These are phyloP conservation scores for Cryphonectria parasitica DNA, from an alignment of 2,329 filamentous ascomycete genomes.

Conservation along the genomic window DNA sequence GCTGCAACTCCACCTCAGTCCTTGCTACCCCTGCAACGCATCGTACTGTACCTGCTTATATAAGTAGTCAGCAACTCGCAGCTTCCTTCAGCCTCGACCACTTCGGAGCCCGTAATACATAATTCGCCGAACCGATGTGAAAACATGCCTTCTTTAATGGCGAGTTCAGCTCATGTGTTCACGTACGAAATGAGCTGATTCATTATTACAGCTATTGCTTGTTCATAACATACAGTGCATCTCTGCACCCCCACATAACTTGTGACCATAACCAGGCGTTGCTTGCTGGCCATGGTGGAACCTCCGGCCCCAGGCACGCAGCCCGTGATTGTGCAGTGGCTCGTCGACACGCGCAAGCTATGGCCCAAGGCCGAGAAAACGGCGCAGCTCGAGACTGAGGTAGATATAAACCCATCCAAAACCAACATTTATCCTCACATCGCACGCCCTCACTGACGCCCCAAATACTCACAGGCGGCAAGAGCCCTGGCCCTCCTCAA, in stretches of 20 bases:
- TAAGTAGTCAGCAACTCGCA: constrained; percentile 11
- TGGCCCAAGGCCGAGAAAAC: constrained; percentile 59
- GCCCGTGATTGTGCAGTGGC: constrained; percentile 59
- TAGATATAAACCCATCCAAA: constrained; percentile 37
- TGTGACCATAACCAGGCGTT: not conserved
- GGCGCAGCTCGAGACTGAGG: constrained; percentile 50
- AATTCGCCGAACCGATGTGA: not conserved
- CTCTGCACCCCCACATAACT: not conserved
- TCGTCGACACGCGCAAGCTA: constrained; percentile 62
- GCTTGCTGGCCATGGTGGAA: constrained; percentile 23
- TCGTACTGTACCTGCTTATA: constrained; percentile 8
- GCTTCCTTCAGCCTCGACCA: constrained; percentile 19
- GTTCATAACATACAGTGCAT: constrained; percentile 2
- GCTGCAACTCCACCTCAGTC: constrained; percentile 7
- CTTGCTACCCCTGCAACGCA: not conserved
- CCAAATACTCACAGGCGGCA: constrained; percentile 49
- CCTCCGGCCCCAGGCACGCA: constrained; percentile 27
- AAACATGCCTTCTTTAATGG: constrained; percentile 1
- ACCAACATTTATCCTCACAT: constrained; percentile 18
- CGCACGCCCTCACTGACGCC: not conserved
- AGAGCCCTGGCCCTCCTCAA: constrained; percentile 57
- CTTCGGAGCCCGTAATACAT: constrained; percentile 25
- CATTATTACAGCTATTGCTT: not conserved
- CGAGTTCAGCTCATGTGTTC: constrained; percentile 19
- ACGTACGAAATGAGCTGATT: constrained; percentile 2